phyloP scores from a whole-genome alignment of 108 stramenopile genomes.

The Fragilariopsis cylindrus region DNA sequence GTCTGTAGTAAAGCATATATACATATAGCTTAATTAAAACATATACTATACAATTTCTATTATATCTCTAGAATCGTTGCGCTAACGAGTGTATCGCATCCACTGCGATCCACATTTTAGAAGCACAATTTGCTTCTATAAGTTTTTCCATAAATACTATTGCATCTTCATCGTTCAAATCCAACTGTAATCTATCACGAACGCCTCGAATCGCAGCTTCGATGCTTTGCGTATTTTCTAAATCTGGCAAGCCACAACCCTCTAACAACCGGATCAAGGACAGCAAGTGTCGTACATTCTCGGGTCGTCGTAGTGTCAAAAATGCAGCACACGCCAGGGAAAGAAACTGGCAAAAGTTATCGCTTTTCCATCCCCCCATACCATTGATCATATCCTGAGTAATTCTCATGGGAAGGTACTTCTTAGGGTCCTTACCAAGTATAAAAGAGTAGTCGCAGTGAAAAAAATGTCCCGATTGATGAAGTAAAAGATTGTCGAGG shows the following conservation, averaged over 20 bases:
- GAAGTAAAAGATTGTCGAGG: constrained; percentile 84
- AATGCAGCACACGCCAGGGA: constrained; percentile 83
- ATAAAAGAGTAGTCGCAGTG: constrained; percentile 89
- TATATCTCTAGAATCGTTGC: constrained; percentile 51
- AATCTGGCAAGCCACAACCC: constrained; percentile 52
- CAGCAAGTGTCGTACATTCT: constrained; percentile 71
- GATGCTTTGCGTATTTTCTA: constrained; percentile 53
- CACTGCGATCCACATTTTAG: constrained; percentile 87
- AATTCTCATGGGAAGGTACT: constrained; percentile 82
- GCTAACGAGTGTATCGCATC: constrained; percentile 85
- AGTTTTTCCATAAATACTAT: constrained; percentile 77
- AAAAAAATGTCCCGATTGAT: constrained; percentile 79
- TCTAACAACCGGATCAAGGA: constrained; percentile 70
- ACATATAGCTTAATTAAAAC: too few species aligned
- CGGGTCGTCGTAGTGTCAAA: constrained; percentile 71
- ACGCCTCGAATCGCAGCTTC: constrained; percentile 65
- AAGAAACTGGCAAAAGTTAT: constrained; percentile 79
- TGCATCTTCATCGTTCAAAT: constrained; percentile 74
- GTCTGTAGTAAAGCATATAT: too few species aligned
- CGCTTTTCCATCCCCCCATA: constrained; percentile 84
- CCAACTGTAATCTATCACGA: constrained; percentile 70
- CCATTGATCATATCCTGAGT: constrained; percentile 86
- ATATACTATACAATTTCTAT: too few species aligned
- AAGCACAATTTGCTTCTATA: constrained; percentile 67
- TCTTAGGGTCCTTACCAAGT: constrained; percentile 88